A percentile compares a stretch with the other conserved stretches of the same genome.
Evolutionary conservation across 2,329 filamentous ascomycete species (phyloP).

Genomic region (Triangularia setosa): DNA sequence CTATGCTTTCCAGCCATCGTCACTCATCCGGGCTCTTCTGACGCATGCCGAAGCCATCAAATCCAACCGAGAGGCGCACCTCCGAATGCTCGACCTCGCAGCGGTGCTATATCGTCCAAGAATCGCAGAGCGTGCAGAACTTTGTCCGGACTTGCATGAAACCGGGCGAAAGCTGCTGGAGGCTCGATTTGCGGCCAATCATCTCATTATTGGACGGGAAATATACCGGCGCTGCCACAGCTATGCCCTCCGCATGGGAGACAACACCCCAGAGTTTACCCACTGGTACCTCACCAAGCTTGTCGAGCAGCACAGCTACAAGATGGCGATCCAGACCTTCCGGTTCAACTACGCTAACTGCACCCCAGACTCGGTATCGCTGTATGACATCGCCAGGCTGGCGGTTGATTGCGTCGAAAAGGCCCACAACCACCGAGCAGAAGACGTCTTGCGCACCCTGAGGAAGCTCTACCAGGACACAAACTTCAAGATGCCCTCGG

Average conservation of each 20-base stretch:
- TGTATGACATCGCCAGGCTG: constrained; percentile 29
- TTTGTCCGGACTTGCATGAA: constrained; percentile 18
- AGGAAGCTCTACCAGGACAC: constrained; percentile 20
- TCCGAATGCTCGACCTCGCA: constrained; percentile 23
- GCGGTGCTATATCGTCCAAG: constrained; percentile 32
- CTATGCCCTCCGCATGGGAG: constrained; percentile 18
- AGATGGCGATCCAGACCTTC: constrained; percentile 34
- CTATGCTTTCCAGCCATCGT: constrained; percentile 34
- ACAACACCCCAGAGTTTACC: constrained; percentile 26
- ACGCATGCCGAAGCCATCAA: constrained; percentile 12
- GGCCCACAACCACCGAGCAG: constrained; percentile 28
- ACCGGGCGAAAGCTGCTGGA: constrained; percentile 31
- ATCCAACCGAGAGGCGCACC: background rate
- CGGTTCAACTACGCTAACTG: constrained; percentile 13
- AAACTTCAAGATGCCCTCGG: constrained; percentile 26
- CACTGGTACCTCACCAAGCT: constrained; percentile 33
- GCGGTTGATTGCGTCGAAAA: constrained; percentile 34
- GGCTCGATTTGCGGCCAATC: constrained; percentile 8
- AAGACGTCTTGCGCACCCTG: constrained; percentile 31
- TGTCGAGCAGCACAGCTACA: constrained; percentile 29
- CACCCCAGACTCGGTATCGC: constrained; percentile 7
- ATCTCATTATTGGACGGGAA: constrained; percentile 4
- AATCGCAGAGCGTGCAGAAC: constrained; percentile 24
- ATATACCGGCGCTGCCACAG: background rate
- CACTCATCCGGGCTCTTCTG: constrained; percentile 32